Evolutionary conservation across 2,329 filamentous ascomycete genomes (phyloP), one percentile per base, ranked within the genome.

Genomic region (Akanthomyces uredinophilus): DNA sequence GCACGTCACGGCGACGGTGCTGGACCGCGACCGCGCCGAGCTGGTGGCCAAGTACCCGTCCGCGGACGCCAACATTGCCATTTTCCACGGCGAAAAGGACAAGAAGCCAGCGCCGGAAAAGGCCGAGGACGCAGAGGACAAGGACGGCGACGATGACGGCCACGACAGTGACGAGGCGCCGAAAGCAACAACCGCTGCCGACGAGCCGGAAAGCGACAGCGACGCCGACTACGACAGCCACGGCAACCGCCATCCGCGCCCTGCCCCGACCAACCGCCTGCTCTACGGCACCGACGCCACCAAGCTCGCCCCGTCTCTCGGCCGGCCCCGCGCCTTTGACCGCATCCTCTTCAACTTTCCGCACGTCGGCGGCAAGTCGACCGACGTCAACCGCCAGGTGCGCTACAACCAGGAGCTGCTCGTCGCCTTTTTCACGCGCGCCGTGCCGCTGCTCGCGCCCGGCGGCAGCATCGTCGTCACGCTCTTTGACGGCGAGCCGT

Each of bases 341-440:
- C 83, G 86, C 62, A 88, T 98, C 65, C 81, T 94, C 67, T 99
- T 98, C 85, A 96, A 97, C 80, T 99, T 99, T 75, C 95, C 95
- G 41, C 95, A 99, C 78, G 90, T 96, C 4, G 95, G 95, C 66
- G 95, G 95, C 51, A 88, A 96, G 70, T 90, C 86, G 66, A 98
- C 89, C 68, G 93, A 98, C 77, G 89, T 97, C 61, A 97, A 97
- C 78, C 83, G 95, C 41, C 95, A 99, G 77, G 92, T 97, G 16
- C 87, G 95, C 62, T 86, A 91, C 73, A 98, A 99, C 77, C 93
- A 96, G 75, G 86, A 89, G 70, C 80, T 92, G 56, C 81, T 92
- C 41, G 87, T 90, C 16, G 78, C 80, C 49, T 91, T 91, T 76
- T 91, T 92, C 77, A 72, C 74, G 64, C 76, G 79, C 61, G 81